These are phyloP conservation scores for Balamuthia mandrillaris DNA, from an alignment of 208 protist genomes.

Conservation along the genomic window DNA sequence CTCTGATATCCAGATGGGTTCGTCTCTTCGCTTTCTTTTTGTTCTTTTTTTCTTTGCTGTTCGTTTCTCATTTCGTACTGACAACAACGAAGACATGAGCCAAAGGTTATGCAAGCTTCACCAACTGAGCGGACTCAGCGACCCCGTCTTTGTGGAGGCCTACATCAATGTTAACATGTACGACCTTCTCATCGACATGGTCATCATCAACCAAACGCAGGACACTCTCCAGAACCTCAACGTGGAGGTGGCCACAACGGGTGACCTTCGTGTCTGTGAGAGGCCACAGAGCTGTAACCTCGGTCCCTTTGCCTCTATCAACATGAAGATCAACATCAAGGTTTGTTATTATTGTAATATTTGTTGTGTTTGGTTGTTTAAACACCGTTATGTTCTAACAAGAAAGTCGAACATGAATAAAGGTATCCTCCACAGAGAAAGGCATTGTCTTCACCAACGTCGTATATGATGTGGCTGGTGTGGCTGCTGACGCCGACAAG, in stretches of 20 bases:
- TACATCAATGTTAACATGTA: conserved; percentile 94
- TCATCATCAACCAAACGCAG: conserved; percentile 87
- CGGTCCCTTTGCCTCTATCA: conserved; percentile 75
- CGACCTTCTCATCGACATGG: conserved; percentile 90
- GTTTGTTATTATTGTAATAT: no score
- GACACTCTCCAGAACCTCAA: conserved; percentile 89
- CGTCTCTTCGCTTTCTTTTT: no score
- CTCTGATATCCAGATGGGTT: no score
- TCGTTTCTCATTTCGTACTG: no score
- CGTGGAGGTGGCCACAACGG: conserved; percentile 90
- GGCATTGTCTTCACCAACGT: conserved; percentile 94
- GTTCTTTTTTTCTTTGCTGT: no score
- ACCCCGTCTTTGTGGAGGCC: conserved; percentile 95
- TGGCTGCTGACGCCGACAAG: conserved; percentile 59
- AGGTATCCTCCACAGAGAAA: conserved; percentile 92
- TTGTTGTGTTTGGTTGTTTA: no score
- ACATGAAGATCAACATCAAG: conserved; percentile 86
- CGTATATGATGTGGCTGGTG: conserved; percentile 84
- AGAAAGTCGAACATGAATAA: no score
- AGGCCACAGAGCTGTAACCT: conserved; percentile 87
- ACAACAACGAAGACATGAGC: no score
- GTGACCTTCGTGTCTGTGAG: conserved; percentile 95
- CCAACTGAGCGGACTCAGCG: conserved; percentile 85
- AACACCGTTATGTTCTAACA: no score
- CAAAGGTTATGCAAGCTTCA: no score